Evolutionary conservation across 2,329 filamentous ascomycete species (phyloP), one percentile per base, ranked within the genome.

Genomic region (Zymoseptoria tritici): DNA sequence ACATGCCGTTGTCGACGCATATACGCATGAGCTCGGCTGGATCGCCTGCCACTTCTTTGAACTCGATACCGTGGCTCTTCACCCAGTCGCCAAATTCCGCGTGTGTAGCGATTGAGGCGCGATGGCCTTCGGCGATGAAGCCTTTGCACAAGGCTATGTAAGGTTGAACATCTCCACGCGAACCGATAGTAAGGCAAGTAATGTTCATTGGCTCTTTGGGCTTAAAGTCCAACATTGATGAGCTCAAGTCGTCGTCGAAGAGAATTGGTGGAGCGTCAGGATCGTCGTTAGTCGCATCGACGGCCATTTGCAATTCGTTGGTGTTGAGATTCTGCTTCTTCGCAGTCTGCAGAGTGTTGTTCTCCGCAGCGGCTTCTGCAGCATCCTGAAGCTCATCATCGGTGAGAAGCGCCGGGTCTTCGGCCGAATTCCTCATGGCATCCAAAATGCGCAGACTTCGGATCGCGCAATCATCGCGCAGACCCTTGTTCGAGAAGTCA

Each of bases 111-210:
- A 99, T 99, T 63, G 85, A 87, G 16, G 89, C 83, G 62, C 83
- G 85, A 74, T 99, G 94, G 0, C 94, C 94, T 67, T 99, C 92
- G 0, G 87, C 89, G 50, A 95, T 75, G 1, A 99, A 78, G 0
- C 90, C 91, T 71, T 96, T 97, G 77, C 94, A 97, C 0, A 99
- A 80, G 0, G 94, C 91, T 72, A 99, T 97, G 72, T 97, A 99
- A 0, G 94, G 94, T 73, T 99, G 94, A 3, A 99, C 93, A 72
- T 99, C 94, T 22, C 94, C 94, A 60, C 94, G 84, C 11, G 93
- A 97, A 16, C 94, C 94, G 63, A 99, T 99, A 0, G 94, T 99
- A 46, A 99, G 79, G 72, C 94, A 99, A 1, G 93, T 96, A 61
- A 99, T 89, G 20, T 81, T 86, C 72, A 99, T 78, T 2, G 92